Evolutionary conservation across 73 alveolate genomes (phyloP), one percentile per base, ranked within the genome.

Genomic region (Blepharisma stoltei): DNA sequence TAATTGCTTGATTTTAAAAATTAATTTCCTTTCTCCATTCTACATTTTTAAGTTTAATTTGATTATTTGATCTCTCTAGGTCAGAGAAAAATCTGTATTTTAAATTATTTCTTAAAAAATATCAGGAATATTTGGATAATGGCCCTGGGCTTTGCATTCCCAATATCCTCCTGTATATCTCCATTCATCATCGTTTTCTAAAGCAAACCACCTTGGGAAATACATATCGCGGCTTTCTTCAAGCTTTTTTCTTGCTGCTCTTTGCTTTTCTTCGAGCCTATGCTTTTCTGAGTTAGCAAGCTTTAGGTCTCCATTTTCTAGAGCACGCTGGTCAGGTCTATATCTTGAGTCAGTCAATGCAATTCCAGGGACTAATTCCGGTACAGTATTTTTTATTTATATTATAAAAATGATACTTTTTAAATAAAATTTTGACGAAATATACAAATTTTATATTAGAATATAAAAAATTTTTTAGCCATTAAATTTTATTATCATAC

Each of bases 261-360:
- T 93, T 81, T 96, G 93, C 80, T 90, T 92, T 81, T 94, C 97
- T 84, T 96, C 98, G 44, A 96, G 83, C 14, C 92, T 78, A 49
- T 85, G 90, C 82, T 94, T 96, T 69, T 94, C 97, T 70, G 84
- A 87, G 11, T 91, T 92, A 37, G 98, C 98, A 38, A 70, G 52
- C 43, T 94, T 93, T 45, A 92, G 70, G 71, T 89, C 89, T 23
- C 98, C 98, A 9, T 88, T 78, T 78, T 96, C 99, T 70, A 92
- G 86, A 47, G 90, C 96, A 77, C 95, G 71, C 86, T 92, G 88
- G 86, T 96, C 99, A 18, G 97, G 96, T 77, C 99, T 85, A 23
- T 89, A 76, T 86, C 98, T 92, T 11, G 97, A 87, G 73, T 96
- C 99, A 6, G 98, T 96, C 6, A 87, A 88, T 21, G 98, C 95